Evolutionary conservation across 2,329 filamentous ascomycete genomes (phyloP), one percentile per base, ranked within the genome.

Genomic region (Pseudocercospora macadamiae): DNA sequence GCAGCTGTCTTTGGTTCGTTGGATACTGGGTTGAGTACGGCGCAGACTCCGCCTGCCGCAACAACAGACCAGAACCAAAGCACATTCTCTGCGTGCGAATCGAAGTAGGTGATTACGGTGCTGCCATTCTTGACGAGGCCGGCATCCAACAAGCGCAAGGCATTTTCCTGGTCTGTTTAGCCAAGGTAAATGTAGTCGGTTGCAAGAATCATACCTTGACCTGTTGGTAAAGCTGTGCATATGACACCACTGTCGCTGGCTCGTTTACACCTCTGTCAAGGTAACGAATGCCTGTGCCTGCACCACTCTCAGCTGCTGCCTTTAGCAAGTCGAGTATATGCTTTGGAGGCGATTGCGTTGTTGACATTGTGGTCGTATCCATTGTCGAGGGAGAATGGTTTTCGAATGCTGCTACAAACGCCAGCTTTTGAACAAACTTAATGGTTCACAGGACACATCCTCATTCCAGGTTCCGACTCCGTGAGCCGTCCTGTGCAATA

Each of bases 41-140:
- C 63, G 19, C 56, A 57, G 19, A 64, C 51, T 12, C 63, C 63
- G 5, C 75, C 74, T 1, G 75, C 75, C n/a, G 70, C 60, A 2
- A 75, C 60, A 2, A 71, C 68, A 2, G 75, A 65, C 77, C 77
- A 80, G 55, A 78, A 75, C 76, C 75, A 79, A 10, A 71, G 51
- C 4, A 79, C 72, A 23, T 66, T 71, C 21, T 79, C 73, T 45
- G 66, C 49, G 32, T 78, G 73, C n/a, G 67, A 64, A 18, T 75
- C 65, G 30, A 78, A 74, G 57, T 78, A 73, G 1, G 73, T 62
- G 18, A 65, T 52, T 10, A 61, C 54, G 6, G 42, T 60, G 30
- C 51, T 26, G 16, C 64, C 57, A 21, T 57, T 51, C 16, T 56
- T 44, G 9, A 65, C 59, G 16, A 66, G 54, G n/a, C 60, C 61